Evolutionary conservation across 73 alveolate species (phyloP), one percentile per base, ranked within the genome.

Genomic region (Symbiodinium pilosum): DNA sequence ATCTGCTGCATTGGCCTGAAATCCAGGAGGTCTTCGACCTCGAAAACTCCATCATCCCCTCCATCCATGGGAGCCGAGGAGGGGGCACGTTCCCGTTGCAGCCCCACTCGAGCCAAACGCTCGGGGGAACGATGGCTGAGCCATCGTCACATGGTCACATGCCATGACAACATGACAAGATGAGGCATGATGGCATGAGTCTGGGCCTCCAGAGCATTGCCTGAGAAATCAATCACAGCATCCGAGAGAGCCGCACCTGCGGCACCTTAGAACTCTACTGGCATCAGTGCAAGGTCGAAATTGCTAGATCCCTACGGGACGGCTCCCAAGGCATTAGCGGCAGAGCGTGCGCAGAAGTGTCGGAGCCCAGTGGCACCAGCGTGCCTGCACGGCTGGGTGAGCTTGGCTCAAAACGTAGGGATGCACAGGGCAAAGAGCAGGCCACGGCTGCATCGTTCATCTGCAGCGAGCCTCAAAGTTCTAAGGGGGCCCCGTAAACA

Each of bases 141-240:
- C n/a, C n/a, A n/a, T n/a, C n/a, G n/a, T n/a, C n/a, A n/a, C n/a
- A n/a, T n/a, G n/a, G n/a, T n/a, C n/a, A n/a, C n/a, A n/a, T n/a
- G n/a, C n/a, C n/a, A n/a, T n/a, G n/a, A n/a, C n/a, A n/a, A n/a
- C n/a, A n/a, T n/a, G n/a, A n/a, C n/a, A n/a, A n/a, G n/a, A n/a
- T n/a, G n/a, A n/a, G n/a, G n/a, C n/a, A n/a, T n/a, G n/a, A n/a
- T n/a, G n/a, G n/a, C n/a, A n/a, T n/a, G n/a, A n/a, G n/a, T n/a
- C n/a, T n/a, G n/a, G n/a, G 87, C 97, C 97, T 91, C 97, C 54
- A 91, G 47, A 21, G 88, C 97, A 69, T 91, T 91, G 88, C 97
- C 97, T 3, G 97, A 91, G 43, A 91, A 91, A 47, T 91, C 77
- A 51, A 91, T 20, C 20, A 69, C 97, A 14, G 97, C 97, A 39